Conservation (phyloP, 371 early-diverging fungal species). For the Mortierella sp. region DNA sequence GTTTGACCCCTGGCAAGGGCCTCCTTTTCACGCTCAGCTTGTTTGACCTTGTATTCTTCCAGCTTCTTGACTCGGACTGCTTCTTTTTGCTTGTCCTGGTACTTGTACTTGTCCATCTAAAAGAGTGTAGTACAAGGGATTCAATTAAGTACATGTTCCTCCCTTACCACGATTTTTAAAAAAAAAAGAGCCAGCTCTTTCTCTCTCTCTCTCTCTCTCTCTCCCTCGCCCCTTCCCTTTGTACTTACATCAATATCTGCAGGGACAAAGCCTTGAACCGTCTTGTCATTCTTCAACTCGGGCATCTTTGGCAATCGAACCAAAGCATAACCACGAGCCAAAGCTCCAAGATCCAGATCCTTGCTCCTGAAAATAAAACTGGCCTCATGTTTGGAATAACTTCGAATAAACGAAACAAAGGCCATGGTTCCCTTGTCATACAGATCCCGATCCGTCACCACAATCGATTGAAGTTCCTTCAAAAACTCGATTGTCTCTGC, state of each 20-base stretch:
- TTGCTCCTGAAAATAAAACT: constrained; percentile 90
- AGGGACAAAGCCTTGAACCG: constrained; percentile 53
- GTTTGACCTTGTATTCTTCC: constrained; percentile 57
- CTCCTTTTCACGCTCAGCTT: constrained; percentile 39
- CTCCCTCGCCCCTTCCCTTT: too few relatives aligned
- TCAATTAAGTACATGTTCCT: too few relatives aligned
- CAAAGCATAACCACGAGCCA: constrained; percentile 84
- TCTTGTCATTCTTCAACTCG: constrained; percentile 77
- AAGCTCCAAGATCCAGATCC: constrained; percentile 78
- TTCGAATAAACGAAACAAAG: constrained; percentile 89
- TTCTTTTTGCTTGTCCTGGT: constrained; percentile 80
- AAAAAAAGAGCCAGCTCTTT: too few relatives aligned
- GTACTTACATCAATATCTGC: constrained; percentile 63
- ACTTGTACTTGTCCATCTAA: constrained; percentile 67
- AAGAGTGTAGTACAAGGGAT: not conserved
- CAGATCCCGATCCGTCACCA: constrained; percentile 77
- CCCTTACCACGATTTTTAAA: too few relatives aligned
- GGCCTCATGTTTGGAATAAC: constrained; percentile 94
- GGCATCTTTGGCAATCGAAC: constrained; percentile 92
- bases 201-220: too few relatives aligned
- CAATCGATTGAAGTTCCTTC: constrained; percentile 60
- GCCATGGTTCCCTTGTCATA: constrained; percentile 83
- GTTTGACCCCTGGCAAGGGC: constrained; percentile 32
- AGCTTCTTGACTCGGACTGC: constrained; percentile 74
- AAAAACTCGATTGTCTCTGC: constrained; percentile 60